Conservation (phyloP, 768 basidiomycete genomes). For the Cyathus striatus region DNA sequence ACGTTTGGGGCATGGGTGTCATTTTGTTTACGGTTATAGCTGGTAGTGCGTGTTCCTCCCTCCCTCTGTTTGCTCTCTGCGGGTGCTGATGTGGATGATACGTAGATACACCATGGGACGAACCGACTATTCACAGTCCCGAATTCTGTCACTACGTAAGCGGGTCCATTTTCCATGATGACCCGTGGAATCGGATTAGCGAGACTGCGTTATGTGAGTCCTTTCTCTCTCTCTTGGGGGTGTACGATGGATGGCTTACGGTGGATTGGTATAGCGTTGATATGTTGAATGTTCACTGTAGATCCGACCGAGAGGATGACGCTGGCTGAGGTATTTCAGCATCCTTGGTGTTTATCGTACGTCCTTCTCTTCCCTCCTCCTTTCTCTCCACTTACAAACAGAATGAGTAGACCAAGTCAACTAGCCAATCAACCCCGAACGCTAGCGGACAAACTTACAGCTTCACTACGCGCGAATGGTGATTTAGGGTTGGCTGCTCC, state of each 20-base stretch:
- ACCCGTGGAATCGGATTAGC: slow-evolving; percentile 75
- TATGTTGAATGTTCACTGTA: slow-evolving; percentile 70
- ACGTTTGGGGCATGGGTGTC: slow-evolving; percentile 94
- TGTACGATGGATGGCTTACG: too few species aligned
- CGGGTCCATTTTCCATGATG: slow-evolving; percentile 67
- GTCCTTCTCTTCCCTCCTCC: slow-evolving; percentile 6
- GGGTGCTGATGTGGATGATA: not conserved
- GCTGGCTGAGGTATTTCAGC: slow-evolving; percentile 39
- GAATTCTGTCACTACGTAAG: slow-evolving; percentile 77
- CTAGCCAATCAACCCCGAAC: slow-evolving; percentile 45
- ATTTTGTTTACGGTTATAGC: slow-evolving; percentile 88
- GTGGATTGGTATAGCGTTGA: slow-evolving; percentile 66
- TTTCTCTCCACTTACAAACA: slow-evolving; percentile 1
- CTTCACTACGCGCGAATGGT: slow-evolving; percentile 61
- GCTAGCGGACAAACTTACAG: slow-evolving; percentile 68
- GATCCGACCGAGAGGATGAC: slow-evolving; percentile 66
- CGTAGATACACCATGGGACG: slow-evolving; percentile 96
- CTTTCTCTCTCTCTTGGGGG: too few species aligned
- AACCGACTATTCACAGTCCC: slow-evolving; percentile 72
- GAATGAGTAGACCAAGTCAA: slow-evolving; percentile 59
- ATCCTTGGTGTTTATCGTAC: slow-evolving; percentile 76
- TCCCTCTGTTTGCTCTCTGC: not conserved
- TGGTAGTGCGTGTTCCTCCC: slow-evolving; percentile 81
- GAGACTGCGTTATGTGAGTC: slow-evolving; percentile 56
- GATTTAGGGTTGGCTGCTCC: slow-evolving; percentile 74